Percentiles rank a stretch among this genome's conserved stretches.
These are phyloP conservation scores for Cladophialophora psammophila DNA, from an alignment of 2,329 filamentous ascomycete species.

Conservation along the genomic window DNA sequence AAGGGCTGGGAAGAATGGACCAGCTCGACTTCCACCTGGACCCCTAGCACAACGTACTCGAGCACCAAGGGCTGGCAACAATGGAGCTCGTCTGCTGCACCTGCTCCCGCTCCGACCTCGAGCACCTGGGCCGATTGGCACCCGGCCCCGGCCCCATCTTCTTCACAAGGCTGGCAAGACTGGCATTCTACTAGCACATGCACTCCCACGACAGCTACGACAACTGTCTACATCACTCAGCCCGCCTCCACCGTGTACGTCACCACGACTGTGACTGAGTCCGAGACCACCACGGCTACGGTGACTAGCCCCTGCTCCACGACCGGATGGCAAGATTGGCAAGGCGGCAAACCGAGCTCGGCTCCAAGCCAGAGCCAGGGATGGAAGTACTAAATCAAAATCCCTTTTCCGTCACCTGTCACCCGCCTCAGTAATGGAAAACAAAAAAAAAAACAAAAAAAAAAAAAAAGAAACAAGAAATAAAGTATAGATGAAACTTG, in stretches of 20 bases:
- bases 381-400: conserved; percentile 14
- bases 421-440: neutral
- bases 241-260: conserved; percentile 6
- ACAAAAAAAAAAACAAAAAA: neutral
- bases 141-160: neutral
- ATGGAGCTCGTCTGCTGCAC: conserved; percentile 3
- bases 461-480: neutral
- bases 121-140: conserved; percentile 12
- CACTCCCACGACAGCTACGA: conserved; percentile 10
- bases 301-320: conserved; percentile 9
- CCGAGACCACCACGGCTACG: conserved; percentile 6
- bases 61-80: conserved; percentile 10
- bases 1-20: conserved; percentile 16
- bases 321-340: neutral
- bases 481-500: neutral
- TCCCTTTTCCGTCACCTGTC: neutral
- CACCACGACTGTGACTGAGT: neutral
- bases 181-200: conserved; percentile 7
- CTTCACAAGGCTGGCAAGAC: conserved; percentile 12
- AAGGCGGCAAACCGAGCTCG: neutral
- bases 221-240: conserved; percentile 17
- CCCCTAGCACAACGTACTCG: neutral
- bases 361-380: conserved; percentile 2
- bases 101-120: conserved; percentile 1
- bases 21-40: neutral